phyloP scores from a whole-genome alignment of 2,329 filamentous ascomycete species.

The Aspergillus pseudonomiae region DNA sequence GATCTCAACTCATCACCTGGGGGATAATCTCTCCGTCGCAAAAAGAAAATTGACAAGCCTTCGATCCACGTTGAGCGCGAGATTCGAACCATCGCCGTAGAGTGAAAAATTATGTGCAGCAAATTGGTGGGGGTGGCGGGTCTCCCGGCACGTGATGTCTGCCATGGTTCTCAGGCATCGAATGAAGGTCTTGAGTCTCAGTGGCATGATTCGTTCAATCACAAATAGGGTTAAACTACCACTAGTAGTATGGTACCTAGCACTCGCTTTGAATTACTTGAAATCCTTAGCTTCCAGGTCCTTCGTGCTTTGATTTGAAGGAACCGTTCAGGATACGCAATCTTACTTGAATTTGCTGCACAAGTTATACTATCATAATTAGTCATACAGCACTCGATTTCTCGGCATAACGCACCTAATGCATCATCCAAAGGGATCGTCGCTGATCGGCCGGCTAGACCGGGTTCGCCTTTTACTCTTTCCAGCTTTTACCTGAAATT shows the following conservation, averaged over 20 bases:
- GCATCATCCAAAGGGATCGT: conserved; percentile 1
- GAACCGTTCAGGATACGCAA: neutral
- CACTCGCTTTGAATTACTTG: too few species aligned
- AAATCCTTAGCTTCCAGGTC: too few species aligned
- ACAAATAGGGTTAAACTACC: neutral
- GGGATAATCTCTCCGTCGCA: conserved; percentile 5
- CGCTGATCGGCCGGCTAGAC: conserved; percentile 11
- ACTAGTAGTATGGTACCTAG: neutral
- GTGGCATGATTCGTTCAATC: neutral
- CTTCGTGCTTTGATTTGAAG: too few species aligned
- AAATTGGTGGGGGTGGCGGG: conserved; percentile 1
- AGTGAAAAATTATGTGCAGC: conserved; percentile 15
- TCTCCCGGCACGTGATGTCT: conserved; percentile 1
- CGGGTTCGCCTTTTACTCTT: neutral
- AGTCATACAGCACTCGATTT: neutral
- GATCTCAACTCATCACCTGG: conserved; percentile 13
- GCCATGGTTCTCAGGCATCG: neutral
- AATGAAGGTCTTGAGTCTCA: neutral
- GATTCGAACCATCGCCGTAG: conserved; percentile 37
- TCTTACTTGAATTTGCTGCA: neutral
- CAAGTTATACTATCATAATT: neutral
- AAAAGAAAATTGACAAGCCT: neutral
- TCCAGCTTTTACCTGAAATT: neutral
- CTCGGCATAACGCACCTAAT: conserved; percentile 3
- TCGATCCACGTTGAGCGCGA: conserved; percentile 13